phyloP scores from a whole-genome alignment of 2,329 filamentous ascomycete species.

The Cercospora berteroae region DNA sequence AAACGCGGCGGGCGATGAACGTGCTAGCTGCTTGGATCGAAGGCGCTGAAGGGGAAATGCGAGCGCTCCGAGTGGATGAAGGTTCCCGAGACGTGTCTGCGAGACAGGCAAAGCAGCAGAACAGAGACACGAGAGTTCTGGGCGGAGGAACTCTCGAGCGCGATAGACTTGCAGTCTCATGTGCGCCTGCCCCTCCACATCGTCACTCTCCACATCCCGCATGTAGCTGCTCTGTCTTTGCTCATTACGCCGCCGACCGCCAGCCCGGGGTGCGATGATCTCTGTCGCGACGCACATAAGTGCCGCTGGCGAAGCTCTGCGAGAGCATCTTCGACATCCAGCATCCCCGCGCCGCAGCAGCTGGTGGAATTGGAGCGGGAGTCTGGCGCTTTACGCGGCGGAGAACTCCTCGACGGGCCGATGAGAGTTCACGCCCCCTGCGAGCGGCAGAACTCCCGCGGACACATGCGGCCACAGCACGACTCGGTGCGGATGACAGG shows the following conservation, averaged over 20 bases:
- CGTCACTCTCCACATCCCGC: conserved; percentile 14
- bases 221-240: not conserved
- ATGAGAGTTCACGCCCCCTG: not conserved
- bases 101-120: not conserved
- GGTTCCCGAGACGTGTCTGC: conserved; percentile 1
- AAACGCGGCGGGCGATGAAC: conserved; percentile 1
- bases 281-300: not conserved
- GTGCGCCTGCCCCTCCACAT: conserved; percentile 14
- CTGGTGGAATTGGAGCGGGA: not conserved
- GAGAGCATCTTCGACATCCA: not conserved
- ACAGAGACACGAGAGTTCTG: conserved; percentile 10
- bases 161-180: not conserved
- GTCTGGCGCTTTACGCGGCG: conserved; percentile 4
- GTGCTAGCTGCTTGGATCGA: conserved; percentile 6
- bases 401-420: not conserved
- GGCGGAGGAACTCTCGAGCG: not conserved
- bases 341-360: not conserved
- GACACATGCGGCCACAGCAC: not conserved
- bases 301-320: not conserved
- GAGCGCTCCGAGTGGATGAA: conserved; percentile 10
- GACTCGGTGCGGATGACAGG: not conserved
- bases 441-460: not conserved
- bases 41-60: not conserved
- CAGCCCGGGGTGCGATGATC: not conserved
- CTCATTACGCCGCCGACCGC: not conserved